These are phyloP conservation scores for Passalora sequoiae DNA, from an alignment of 2,329 filamentous ascomycete genomes.

Conservation along the genomic window DNA sequence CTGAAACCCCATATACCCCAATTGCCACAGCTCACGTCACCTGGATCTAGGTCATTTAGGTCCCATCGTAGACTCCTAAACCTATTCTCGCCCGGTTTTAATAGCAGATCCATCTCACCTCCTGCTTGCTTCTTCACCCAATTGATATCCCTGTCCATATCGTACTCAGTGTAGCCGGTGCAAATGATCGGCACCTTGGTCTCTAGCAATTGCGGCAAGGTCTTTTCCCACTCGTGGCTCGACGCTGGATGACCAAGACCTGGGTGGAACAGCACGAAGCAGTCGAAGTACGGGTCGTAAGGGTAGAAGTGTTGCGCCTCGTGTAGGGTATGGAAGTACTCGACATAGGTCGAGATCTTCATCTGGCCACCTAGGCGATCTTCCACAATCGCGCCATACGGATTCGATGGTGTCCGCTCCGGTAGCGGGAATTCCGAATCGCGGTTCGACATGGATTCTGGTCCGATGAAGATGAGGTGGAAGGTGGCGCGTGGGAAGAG, in stretches of 20 bases:
- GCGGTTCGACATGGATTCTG: slow-evolving; percentile 91
- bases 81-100: slow-evolving; percentile 87
- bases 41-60: slow-evolving; percentile 88
- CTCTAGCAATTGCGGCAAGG: slow-evolving; percentile 80
- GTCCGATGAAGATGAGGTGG: slow-evolving; percentile 90
- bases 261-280: slow-evolving; percentile 94
- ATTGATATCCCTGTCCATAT: slow-evolving; percentile 87
- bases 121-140: slow-evolving; percentile 81
- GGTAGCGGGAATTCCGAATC: slow-evolving; percentile 90
- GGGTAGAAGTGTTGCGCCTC: slow-evolving; percentile 85
- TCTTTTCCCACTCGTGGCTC: slow-evolving; percentile 89
- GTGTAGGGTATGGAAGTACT: slow-evolving; percentile 97
- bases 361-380: slow-evolving; percentile 80
- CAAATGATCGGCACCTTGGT: slow-evolving; percentile 93
- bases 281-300: slow-evolving; percentile 97
- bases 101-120: slow-evolving; percentile 85
- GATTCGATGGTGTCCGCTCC: slow-evolving; percentile 75
- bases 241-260: slow-evolving; percentile 91
- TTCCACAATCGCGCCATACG: slow-evolving; percentile 90
- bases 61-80: slow-evolving; percentile 97
- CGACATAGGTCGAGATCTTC: slow-evolving; percentile 97
- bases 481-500: slow-evolving; percentile 90
- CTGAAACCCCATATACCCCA: slow-evolving; percentile 97
- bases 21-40: slow-evolving; percentile 91
- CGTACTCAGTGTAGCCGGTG: slow-evolving; percentile 92